A percentile compares a stretch with the other conserved stretches of the same genome.
Evolutionary conservation across 768 basidiomycete genomes (phyloP).

Genomic region (Aureoboletus auriporus): DNA sequence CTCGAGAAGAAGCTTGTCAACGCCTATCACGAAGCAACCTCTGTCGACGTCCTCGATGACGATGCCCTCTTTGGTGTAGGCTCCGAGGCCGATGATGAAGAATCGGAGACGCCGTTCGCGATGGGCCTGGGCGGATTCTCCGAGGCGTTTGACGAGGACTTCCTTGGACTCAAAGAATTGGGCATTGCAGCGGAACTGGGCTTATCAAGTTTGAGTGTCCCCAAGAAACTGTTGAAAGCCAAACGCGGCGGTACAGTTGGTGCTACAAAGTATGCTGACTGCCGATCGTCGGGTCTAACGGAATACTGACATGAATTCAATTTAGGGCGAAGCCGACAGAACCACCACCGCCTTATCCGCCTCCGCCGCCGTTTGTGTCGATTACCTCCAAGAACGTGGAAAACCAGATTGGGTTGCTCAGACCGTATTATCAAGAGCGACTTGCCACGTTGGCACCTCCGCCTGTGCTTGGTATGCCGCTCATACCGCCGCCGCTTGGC

Average conservation of each 20-base stretch:
- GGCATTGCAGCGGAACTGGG: constrained; percentile 88
- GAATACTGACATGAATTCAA: constrained; percentile 2
- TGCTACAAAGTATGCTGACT: constrained; percentile 44
- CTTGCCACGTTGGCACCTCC: constrained; percentile 40
- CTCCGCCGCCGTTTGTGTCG: constrained; percentile 76
- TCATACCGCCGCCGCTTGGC: constrained; percentile 11
- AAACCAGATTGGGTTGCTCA: constrained; percentile 83
- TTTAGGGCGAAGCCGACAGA: constrained; percentile 61
- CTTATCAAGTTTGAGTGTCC: constrained; percentile 71
- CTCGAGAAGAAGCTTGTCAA: constrained; percentile 83
- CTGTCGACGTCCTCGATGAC: constrained; percentile 44
- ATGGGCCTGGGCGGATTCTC: constrained; percentile 79
- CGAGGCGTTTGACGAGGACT: constrained; percentile 86
- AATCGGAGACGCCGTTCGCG: constrained; percentile 61
- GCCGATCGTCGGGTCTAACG: neutral
- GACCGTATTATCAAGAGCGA: constrained; percentile 63
- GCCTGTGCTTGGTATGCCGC: constrained; percentile 12
- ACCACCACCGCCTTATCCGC: constrained; percentile 80
- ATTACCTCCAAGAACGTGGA: constrained; percentile 64
- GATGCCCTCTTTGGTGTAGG: constrained; percentile 44
- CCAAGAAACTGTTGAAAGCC: constrained; percentile 69
- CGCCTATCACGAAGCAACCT: constrained; percentile 71
- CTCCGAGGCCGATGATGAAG: constrained; percentile 58
- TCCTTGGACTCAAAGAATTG: constrained; percentile 81
- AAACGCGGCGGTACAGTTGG: constrained; percentile 44